A percentile compares a stretch with the other conserved stretches of the same genome.
These are phyloP conservation scores for Fusarium guadeloupense DNA, from an alignment of 2,329 filamentous ascomycete genomes.

Conservation along the genomic window DNA sequence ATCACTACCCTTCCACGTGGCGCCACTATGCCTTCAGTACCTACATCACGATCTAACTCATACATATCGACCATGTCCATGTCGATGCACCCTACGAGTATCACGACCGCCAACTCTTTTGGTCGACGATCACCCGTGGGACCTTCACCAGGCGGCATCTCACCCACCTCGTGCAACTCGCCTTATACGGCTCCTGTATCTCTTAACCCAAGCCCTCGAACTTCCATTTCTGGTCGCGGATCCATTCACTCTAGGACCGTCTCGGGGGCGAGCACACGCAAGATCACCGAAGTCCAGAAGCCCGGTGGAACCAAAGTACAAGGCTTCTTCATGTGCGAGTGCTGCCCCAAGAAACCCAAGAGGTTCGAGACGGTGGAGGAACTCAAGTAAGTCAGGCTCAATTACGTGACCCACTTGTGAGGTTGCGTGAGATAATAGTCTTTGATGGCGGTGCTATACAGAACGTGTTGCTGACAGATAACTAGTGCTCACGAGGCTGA, in stretches of 20 bases:
- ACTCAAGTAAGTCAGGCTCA: slow-evolving; percentile 71
- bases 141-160: slow-evolving; percentile 59
- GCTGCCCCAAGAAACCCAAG: slow-evolving; percentile 37
- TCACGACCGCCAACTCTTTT: slow-evolving; percentile 56
- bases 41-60: slow-evolving; percentile 57
- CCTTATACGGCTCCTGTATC: slow-evolving; percentile 60
- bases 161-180: slow-evolving; percentile 60
- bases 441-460: not conserved
- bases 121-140: slow-evolving; percentile 58
- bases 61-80: slow-evolving; percentile 59
- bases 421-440: slow-evolving; percentile 8
- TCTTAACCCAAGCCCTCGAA: slow-evolving; percentile 59
- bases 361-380: slow-evolving; percentile 35
- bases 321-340: slow-evolving; percentile 52
- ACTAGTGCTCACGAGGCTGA: slow-evolving; percentile 86
- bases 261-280: slow-evolving; percentile 61
- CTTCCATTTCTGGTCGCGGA: slow-evolving; percentile 54
- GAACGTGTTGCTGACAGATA: slow-evolving; percentile 37
- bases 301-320: slow-evolving; percentile 57
- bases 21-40: slow-evolving; percentile 54
- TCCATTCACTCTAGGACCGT: slow-evolving; percentile 56
- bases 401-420: slow-evolving; percentile 10
- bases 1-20: slow-evolving; percentile 58
- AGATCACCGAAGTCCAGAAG: slow-evolving; percentile 61
- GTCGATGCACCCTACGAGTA: slow-evolving; percentile 49